Evolutionary conservation across 2,329 filamentous ascomycete species (phyloP).

Genomic region (Hypocreales sp.): DNA sequence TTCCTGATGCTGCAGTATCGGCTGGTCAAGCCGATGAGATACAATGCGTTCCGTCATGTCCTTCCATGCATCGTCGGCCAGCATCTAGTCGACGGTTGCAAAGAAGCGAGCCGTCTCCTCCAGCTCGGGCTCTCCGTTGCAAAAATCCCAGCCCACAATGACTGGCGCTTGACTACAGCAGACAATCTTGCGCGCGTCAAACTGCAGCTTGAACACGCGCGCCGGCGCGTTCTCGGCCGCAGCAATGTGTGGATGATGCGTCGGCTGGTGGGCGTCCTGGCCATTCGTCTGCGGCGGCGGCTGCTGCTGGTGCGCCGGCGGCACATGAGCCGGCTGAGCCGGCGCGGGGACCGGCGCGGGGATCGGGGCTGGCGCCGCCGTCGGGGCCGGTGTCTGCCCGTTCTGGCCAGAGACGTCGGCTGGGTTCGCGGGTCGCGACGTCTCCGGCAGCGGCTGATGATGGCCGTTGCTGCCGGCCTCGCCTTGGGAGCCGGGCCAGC

Average conservation of each 20-base stretch:
- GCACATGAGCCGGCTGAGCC: constrained; percentile 8
- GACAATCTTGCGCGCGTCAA: constrained; percentile 82
- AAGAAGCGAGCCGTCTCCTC: constrained; percentile 69
- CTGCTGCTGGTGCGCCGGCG: constrained; percentile 2
- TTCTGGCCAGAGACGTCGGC: background rate
- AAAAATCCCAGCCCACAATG: constrained; percentile 98
- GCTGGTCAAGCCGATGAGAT: too few species aligned
- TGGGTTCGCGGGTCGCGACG: background rate
- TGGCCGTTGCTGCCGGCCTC: background rate
- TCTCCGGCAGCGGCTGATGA: background rate
- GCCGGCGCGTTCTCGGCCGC: constrained; percentile 31
- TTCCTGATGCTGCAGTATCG: too few species aligned
- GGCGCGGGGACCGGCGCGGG: constrained; percentile 2
- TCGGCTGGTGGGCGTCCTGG: constrained; percentile 4
- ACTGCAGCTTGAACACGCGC: constrained; percentile 91
- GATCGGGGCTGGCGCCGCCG: background rate
- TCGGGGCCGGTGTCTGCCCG: background rate
- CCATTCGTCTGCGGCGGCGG: constrained; percentile 2
- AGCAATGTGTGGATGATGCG: constrained; percentile 28
- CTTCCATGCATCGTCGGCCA: too few species aligned
- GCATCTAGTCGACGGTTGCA: constrained; percentile 32
- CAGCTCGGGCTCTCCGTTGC: constrained; percentile 67
- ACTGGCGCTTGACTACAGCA: constrained; percentile 84
- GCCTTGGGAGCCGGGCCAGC: background rate
- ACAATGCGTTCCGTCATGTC: too few species aligned